Base-by-base conservation (phyloP, 257 asterid species). In the Nicotiana obtusifolia region DNA sequence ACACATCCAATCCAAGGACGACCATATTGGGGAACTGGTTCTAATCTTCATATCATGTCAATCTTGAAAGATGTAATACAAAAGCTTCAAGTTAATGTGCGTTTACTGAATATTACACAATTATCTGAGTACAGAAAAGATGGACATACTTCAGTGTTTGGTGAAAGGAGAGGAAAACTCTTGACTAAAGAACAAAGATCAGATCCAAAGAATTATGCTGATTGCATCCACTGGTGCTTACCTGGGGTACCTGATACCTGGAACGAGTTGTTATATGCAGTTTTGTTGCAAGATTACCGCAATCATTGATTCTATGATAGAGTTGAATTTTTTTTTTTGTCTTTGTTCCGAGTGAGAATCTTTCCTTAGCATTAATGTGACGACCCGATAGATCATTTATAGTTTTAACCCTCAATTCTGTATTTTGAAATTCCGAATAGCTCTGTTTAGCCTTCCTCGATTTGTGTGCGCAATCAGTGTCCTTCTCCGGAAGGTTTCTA, bases 161-260 rank as follows among this genome's bases (percentile, higher is more conserved):
- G 97, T 53, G 97, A 94, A 83, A 83, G 97, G 22, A 88, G 87
- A 86, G 98, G 97, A 26, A 95, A 95, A 84, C 94, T 95, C 6
- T 83, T 94, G 89, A 95, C 94, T 2, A 89, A 68, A 81, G 90
- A 93, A 87, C 92, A 95, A 83, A 89, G 89, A 83, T 78, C 87
- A 8, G 94, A 92, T 83, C 98, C 99, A 16, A 87, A 86, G 71
- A 89, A 62, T 26, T 92, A 41, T 81, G 95, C 98, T 5, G 99
- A 94, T 78, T 95, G 99, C 88, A 94, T 95, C n/a, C 98, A 95
- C 84, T 95, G 99, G 99, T 95, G 99, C 92, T 88, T 92, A 83
- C 98, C 99, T 0, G 98, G 98, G 81, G 94, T 95, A 9, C 97
- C 98, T 59, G 98, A 94, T 81, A 82, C 90, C 6, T 95, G 99